A percentile compares a stretch with the other conserved stretches of the same genome.
Evolutionary conservation across 2,329 filamentous ascomycete genomes (phyloP).

Genomic region (Botrytis sinoallii): DNA sequence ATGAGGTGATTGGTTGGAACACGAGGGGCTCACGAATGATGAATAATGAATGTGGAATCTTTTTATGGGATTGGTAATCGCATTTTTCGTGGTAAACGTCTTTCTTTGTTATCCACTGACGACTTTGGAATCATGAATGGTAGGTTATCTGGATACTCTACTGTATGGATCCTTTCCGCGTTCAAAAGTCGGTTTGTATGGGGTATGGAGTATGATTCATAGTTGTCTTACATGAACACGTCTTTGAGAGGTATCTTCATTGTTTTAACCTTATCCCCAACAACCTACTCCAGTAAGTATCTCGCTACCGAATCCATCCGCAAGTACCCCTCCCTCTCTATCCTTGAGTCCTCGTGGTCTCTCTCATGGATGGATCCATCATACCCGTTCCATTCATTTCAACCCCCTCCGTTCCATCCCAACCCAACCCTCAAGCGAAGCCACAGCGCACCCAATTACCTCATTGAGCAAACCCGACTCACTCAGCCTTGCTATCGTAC

Average conservation of each 20-base stretch:
- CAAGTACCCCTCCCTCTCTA: background rate
- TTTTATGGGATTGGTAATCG: background rate
- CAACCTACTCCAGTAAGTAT: background rate
- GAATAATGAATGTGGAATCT: background rate
- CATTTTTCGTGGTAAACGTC: background rate
- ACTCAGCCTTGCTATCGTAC: background rate
- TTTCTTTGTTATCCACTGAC: background rate
- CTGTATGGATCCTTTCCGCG: background rate
- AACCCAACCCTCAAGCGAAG: background rate
- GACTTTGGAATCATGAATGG: background rate
- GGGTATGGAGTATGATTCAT: background rate
- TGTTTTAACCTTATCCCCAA: background rate
- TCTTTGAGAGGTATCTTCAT: background rate
- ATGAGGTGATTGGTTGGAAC: background rate
- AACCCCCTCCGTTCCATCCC: background rate
- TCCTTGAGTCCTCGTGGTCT: slow-evolving; percentile 2
- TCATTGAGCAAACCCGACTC: background rate
- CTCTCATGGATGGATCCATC: background rate
- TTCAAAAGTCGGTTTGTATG: background rate
- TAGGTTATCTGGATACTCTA: background rate
- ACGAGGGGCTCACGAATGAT: background rate
- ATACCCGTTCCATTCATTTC: background rate
- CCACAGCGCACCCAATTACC: slow-evolving; percentile 5
- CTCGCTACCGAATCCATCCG: background rate
- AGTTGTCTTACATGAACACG: slow-evolving; percentile 4